phyloP scores from a whole-genome alignment of 148 eudicot genomes.

The Rhododendron simsii region DNA sequence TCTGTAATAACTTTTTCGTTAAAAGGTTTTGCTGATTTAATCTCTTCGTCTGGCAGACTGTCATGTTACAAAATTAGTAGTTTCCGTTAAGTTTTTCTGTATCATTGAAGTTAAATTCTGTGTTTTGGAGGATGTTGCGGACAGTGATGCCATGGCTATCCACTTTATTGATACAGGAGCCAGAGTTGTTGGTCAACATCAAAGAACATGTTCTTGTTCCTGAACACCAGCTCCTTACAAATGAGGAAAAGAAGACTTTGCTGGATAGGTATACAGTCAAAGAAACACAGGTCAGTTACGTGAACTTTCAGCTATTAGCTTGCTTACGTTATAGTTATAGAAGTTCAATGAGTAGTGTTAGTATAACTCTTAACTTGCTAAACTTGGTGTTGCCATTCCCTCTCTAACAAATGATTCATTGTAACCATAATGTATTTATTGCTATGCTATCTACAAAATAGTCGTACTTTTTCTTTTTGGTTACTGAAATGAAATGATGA shows the following conservation, averaged over 20 bases:
- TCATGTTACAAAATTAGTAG: background rate
- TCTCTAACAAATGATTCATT: background rate
- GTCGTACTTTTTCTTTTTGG: too few relatives aligned
- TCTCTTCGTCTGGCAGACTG: background rate
- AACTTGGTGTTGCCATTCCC: background rate
- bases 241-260: slow-evolving; percentile 83
- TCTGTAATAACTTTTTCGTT: background rate
- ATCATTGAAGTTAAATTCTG: background rate
- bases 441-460: too few relatives aligned
- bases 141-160: background rate
- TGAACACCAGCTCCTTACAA: slow-evolving; percentile 72
- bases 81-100: background rate
- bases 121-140: background rate
- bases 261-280: slow-evolving; percentile 86
- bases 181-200: slow-evolving; percentile 79
- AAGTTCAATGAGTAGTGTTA: background rate
- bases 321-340: background rate
- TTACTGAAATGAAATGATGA: too few relatives aligned
- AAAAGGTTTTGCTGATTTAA: background rate
- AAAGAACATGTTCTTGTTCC: slow-evolving; percentile 89
- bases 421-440: too few relatives aligned
- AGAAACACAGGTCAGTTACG: slow-evolving; percentile 76
- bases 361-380: background rate
- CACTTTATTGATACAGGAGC: slow-evolving; percentile 48
- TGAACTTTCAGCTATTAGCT: background rate